These are phyloP conservation scores for Penicillium alfredii DNA, from an alignment of 495 filamentous ascomycete species.

Conservation along the genomic window DNA sequence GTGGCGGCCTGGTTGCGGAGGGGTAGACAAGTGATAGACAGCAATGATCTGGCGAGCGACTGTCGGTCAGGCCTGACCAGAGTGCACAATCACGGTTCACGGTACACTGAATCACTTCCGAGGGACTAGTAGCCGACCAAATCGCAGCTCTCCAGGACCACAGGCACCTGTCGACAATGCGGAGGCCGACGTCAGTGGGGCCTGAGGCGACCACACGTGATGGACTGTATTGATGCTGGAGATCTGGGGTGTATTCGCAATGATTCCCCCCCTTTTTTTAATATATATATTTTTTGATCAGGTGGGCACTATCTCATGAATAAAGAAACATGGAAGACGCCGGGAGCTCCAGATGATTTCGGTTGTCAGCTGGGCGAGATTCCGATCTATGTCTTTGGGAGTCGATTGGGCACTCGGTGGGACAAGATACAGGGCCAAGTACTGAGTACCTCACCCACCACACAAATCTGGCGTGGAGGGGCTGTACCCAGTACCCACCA, in stretches of 20 bases:
- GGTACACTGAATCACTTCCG: too few relatives aligned
- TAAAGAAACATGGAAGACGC: too few relatives aligned
- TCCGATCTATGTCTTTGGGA: neutral
- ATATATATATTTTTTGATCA: too few relatives aligned
- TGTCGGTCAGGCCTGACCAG: conserved; percentile 8
- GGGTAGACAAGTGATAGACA: conserved; percentile 1
- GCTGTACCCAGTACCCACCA: conserved; percentile 3
- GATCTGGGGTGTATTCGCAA: conserved; percentile 8
- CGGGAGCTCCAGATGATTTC: too few relatives aligned
- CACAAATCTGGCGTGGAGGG: neutral
- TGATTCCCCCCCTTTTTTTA: too few relatives aligned
- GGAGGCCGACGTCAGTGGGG: conserved; percentile 20
- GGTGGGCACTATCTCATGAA: too few relatives aligned
- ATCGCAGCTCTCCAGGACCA: too few relatives aligned
- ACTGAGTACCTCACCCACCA: neutral
- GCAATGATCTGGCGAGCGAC: neutral
- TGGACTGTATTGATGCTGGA: neutral
- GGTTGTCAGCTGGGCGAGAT: neutral
- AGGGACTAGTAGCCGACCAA: too few relatives aligned
- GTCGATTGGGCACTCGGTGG: conserved; percentile 7
- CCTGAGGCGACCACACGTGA: conserved; percentile 1
- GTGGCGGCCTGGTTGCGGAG: conserved; percentile 14
- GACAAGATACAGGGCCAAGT: conserved; percentile 2
- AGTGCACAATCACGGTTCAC: too few relatives aligned
- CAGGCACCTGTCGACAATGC: conserved; percentile 13